Evolutionary conservation across 345 rosid genomes (phyloP), one percentile per base, ranked within the genome.

Genomic region (Melaleuca alternifolia): DNA sequence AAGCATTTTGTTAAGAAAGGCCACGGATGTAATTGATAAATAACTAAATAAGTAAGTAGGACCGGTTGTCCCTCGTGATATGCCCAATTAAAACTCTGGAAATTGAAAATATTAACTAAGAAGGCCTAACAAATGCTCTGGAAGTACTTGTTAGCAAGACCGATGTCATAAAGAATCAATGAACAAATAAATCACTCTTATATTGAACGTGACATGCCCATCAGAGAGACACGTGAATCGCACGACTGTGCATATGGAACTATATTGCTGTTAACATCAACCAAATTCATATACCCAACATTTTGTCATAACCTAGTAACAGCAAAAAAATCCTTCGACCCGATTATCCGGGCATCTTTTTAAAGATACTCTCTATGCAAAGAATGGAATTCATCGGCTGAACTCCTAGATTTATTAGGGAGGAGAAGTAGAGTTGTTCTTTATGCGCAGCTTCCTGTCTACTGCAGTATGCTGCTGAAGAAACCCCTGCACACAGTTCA

Each of bases 401-500:
- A 83, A 54, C 41, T 51, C 50, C 20, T 46, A 8, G 84, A 50
- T 82, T 37, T 48, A 37, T 71, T 82, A 82, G 54, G 84, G 84
- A 24, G 24, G 41, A 26, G 84, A 13, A 84, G 21, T 15, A 41
- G 26, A 13, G 41, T 50, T 5, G 11, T 10, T 46, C 26, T n/a
- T 59, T 51, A 16, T 33, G 26, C 16, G 11, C 56, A 41, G 8
- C 33, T 83, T 51, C 83, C 59, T 51, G 59, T 83, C 85, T 86
- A 86, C 50, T 51, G 76, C 52, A 86, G 54, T 20, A 87, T 87
- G 30, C 86, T n/a, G 59, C 88, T 87, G 11, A 87, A 33, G 83
- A 83, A 87, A 76, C 86, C 88, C 88, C 88, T 87, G 48, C 86
- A 51, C 50, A 30, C 6, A 12, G 85, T 46, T 82, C 51, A 62